Conservation (phyloP, 345 rosid genomes). For the Euphorbia peplus region DNA sequence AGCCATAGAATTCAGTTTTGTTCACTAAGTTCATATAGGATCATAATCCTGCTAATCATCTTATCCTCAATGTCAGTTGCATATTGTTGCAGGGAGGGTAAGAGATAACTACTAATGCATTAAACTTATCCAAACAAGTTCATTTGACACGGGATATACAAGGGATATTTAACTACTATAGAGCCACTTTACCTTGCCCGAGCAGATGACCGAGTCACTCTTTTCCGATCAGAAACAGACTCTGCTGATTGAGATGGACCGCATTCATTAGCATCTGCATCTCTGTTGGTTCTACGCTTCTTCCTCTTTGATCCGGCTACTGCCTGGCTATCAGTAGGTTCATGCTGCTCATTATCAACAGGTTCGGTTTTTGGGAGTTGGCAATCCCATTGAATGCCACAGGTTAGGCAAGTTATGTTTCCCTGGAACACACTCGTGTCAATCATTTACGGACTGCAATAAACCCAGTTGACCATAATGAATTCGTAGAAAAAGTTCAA, state of each 20-base stretch:
- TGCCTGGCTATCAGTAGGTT: constrained; percentile 30
- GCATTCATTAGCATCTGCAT: constrained; percentile 21
- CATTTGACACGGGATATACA: not conserved
- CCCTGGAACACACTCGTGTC: constrained; percentile 40
- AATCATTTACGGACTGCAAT: not conserved
- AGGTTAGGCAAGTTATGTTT: constrained; percentile 53
- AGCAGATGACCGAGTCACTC: constrained; percentile 53
- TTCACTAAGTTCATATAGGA: not conserved
- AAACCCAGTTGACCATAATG: not conserved
- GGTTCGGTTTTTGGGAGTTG: constrained; percentile 43
- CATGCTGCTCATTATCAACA: constrained; percentile 27
- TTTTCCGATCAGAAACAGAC: constrained; percentile 31
- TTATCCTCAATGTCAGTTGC: not conserved
- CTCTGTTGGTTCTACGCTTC: constrained; percentile 34
- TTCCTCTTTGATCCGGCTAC: constrained; percentile 34
- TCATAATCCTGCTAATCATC: not conserved
- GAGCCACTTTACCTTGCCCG: not conserved
- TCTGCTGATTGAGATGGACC: constrained; percentile 41
- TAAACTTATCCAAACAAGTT: constrained; percentile 1
- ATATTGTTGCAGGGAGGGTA: not conserved
- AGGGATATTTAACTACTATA: not conserved
- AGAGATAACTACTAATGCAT: not conserved
- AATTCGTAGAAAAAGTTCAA: constrained; percentile 5
- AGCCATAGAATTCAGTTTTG: no score
- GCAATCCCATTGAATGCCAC: constrained; percentile 55